These are phyloP conservation scores for Eimeria falciformis DNA, from an alignment of 169 alveolate species.

Conservation along the genomic window DNA sequence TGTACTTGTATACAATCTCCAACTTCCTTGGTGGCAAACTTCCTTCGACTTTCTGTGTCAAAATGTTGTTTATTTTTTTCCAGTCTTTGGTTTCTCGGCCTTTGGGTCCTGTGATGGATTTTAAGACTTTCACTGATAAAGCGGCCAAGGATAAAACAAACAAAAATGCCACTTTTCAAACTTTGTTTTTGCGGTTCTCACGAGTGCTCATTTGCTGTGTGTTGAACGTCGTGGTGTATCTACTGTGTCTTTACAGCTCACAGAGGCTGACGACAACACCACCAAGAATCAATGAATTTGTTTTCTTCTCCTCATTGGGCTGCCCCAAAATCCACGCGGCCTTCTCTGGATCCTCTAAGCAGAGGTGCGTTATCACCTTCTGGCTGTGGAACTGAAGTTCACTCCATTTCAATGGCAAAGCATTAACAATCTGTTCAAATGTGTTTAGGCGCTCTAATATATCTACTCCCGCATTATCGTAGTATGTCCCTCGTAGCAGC, in stretches of 20 bases:
- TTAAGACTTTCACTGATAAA: background rate
- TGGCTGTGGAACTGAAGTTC: background rate
- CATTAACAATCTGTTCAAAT: background rate
- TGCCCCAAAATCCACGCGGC: background rate
- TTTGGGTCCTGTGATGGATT: constrained; percentile 32
- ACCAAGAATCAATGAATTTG: background rate
- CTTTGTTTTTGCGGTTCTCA: background rate
- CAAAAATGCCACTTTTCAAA: background rate
- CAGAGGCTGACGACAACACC: background rate
- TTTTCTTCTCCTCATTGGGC: background rate
- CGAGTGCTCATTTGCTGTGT: background rate
- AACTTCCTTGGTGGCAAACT: background rate
- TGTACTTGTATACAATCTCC: background rate
- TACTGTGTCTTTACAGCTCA: background rate
- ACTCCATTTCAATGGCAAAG: background rate
- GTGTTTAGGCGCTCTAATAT: background rate
- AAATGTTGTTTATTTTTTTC: background rate
- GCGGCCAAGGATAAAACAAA: background rate
- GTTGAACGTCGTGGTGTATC: no score
- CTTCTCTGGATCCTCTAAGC: background rate
- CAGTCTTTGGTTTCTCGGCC: background rate
- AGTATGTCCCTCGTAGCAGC: background rate
- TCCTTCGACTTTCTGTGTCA: background rate
- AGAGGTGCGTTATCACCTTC: background rate
- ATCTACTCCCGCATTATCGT: background rate